These are phyloP conservation scores for Aspergillus phoenicis DNA, from an alignment of 2,329 filamentous ascomycete species.

Conservation along the genomic window DNA sequence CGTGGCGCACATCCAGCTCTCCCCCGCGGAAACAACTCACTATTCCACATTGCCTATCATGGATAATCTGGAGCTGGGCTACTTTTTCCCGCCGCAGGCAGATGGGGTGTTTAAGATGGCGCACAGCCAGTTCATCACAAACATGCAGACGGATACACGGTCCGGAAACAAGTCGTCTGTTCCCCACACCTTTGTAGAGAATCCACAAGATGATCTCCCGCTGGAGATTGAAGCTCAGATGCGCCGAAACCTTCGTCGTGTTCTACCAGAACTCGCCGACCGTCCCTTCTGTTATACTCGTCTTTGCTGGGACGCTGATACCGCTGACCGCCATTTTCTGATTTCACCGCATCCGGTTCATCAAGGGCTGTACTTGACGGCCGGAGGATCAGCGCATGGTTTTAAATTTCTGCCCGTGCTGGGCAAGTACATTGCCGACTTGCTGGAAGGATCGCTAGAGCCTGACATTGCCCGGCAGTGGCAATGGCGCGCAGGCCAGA, in stretches of 20 bases:
- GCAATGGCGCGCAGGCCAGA: conserved; percentile 22
- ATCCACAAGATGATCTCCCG: not conserved
- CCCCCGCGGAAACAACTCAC: not conserved
- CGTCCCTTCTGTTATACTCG: not conserved
- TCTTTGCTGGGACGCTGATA: conserved; percentile 1
- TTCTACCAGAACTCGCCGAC: not conserved
- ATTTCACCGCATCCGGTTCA: conserved; percentile 49
- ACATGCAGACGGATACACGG: not conserved
- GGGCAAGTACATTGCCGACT: conserved; percentile 33
- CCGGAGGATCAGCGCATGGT: conserved; percentile 33
- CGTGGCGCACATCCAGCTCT: not conserved
- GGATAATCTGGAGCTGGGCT: conserved; percentile 7
- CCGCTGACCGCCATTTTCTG: conserved; percentile 40
- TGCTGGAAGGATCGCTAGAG: conserved; percentile 29
- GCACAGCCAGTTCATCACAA: conserved; percentile 10
- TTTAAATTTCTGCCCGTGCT: conserved; percentile 36
- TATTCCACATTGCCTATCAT: not conserved
- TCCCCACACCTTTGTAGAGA: not conserved
- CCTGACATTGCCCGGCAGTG: conserved; percentile 30
- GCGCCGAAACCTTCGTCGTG: not conserved
- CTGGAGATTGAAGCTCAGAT: not conserved
- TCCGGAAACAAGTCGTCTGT: not conserved
- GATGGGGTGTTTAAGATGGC: conserved; percentile 3
- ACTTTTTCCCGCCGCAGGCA: conserved; percentile 4
- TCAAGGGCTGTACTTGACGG: conserved; percentile 47